A percentile compares a stretch with the other conserved stretches of the same genome.
Evolutionary conservation across 148 eudicot genomes (phyloP).

Genomic region (Heliamphora exappendiculata): DNA sequence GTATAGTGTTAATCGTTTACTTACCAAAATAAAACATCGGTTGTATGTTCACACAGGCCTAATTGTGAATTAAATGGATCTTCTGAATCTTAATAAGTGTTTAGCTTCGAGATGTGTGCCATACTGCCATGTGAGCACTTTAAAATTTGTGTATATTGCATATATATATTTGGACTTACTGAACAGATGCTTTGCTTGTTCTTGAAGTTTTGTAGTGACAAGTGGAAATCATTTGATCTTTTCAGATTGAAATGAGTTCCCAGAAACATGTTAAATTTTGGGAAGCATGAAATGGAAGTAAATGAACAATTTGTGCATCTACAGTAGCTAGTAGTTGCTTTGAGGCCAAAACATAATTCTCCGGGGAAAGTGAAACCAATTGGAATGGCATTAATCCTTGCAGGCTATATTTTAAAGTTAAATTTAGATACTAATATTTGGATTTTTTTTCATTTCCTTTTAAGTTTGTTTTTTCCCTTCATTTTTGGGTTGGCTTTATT

Average conservation of each 20-base stretch:
- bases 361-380: neutral
- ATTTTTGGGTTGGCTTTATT: too few relatives aligned
- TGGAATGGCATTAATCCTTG: conserved; percentile 3
- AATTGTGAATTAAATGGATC: neutral
- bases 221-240: neutral
- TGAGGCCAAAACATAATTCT: neutral
- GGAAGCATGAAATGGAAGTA: neutral
- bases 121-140: too few relatives aligned
- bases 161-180: neutral
- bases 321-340: neutral
- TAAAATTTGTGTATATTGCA: too few relatives aligned
- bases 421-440: neutral
- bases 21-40: too few relatives aligned
- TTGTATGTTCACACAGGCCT: neutral
- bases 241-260: neutral
- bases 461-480: too few relatives aligned
- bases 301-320: neutral
- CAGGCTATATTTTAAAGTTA: neutral
- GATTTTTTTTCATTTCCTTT: neutral
- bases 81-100: neutral
- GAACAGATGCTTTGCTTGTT: neutral
- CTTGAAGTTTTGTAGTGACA: neutral
- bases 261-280: neutral
- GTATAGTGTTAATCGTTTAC: too few relatives aligned
- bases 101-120: neutral